Evolutionary conservation across 495 filamentous ascomycete species (phyloP).

Genomic region (Jackrogersella minutella): DNA sequence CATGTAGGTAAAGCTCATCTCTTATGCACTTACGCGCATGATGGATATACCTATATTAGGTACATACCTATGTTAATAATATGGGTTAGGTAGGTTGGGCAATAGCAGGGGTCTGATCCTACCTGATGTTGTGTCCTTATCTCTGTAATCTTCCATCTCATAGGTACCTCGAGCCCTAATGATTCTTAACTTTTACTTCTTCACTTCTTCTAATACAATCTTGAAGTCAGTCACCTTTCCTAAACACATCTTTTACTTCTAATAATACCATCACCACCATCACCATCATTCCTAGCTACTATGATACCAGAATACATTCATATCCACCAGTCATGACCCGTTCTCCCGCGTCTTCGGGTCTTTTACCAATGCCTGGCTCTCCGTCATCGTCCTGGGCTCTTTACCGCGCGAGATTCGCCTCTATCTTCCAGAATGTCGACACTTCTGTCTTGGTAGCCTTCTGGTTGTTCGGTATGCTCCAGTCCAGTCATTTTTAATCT

Average conservation of each 20-base stretch:
- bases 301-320: background rate
- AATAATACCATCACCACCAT: too few relatives aligned
- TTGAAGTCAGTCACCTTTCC: too few relatives aligned
- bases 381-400: slow-evolving; percentile 77
- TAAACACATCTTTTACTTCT: too few relatives aligned
- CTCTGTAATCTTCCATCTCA: too few relatives aligned
- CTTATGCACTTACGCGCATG: background rate
- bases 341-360: slow-evolving; percentile 54
- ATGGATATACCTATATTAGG: background rate
- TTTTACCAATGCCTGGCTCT: slow-evolving; percentile 75
- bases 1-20: background rate
- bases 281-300: background rate
- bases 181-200: too few relatives aligned
- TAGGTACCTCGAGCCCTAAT: too few relatives aligned
- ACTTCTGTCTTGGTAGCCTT: slow-evolving; percentile 80
- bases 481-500: background rate
- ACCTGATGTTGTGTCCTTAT: too few relatives aligned
- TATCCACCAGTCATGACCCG: slow-evolving; percentile 26
- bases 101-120: too few relatives aligned
- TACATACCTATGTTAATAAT: background rate
- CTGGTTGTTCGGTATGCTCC: slow-evolving; percentile 83
- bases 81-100: too few relatives aligned
- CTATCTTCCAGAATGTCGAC: slow-evolving; percentile 72
- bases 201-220: too few relatives aligned
- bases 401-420: slow-evolving; percentile 69